A percentile compares a stretch with the other conserved stretches of the same genome.
phyloP scores from a whole-genome alignment of 495 filamentous ascomycete species.

The Ramalina intermedia region DNA sequence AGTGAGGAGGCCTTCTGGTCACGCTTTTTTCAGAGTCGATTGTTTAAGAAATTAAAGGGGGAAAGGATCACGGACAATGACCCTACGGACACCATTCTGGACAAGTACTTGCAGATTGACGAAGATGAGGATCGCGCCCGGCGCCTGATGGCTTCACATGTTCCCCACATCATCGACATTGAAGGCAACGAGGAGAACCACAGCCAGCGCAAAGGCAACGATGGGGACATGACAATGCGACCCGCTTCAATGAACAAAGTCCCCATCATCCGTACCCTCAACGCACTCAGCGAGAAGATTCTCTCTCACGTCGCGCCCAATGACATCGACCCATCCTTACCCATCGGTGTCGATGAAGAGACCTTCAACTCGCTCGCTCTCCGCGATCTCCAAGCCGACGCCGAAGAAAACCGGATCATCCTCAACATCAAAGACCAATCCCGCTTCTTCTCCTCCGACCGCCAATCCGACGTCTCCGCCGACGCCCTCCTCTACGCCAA shows the following conservation, averaged over 20 bases:
- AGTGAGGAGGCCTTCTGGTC: constrained; percentile 76
- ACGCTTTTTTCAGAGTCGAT: constrained; percentile 74
- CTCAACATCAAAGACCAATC: constrained; percentile 80
- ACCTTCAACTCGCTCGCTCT: constrained; percentile 60
- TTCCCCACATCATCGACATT: constrained; percentile 82
- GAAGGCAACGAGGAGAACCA: constrained; percentile 90
- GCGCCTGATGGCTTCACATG: constrained; percentile 39
- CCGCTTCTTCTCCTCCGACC: constrained; percentile 56
- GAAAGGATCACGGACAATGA: constrained; percentile 65
- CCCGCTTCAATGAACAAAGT: constrained; percentile 50
- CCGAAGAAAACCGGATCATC: constrained; percentile 55
- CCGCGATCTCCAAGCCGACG: constrained; percentile 67
- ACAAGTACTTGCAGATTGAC: constrained; percentile 65
- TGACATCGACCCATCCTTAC: constrained; percentile 49
- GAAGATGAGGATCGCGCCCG: constrained; percentile 37
- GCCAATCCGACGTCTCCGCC: constrained; percentile 34
- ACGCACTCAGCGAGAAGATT: constrained; percentile 77
- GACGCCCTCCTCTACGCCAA: constrained; percentile 44
- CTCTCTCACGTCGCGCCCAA: constrained; percentile 70
- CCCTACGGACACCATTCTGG: constrained; percentile 56
- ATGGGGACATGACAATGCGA: constrained; percentile 76
- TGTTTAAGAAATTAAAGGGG: constrained; percentile 85
- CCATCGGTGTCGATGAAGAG: constrained; percentile 57
- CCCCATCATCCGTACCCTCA: constrained; percentile 72
- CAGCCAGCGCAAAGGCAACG: constrained; percentile 62